These are phyloP conservation scores for Plantago rigida DNA, from an alignment of 305 asterid species.

Conservation along the genomic window DNA sequence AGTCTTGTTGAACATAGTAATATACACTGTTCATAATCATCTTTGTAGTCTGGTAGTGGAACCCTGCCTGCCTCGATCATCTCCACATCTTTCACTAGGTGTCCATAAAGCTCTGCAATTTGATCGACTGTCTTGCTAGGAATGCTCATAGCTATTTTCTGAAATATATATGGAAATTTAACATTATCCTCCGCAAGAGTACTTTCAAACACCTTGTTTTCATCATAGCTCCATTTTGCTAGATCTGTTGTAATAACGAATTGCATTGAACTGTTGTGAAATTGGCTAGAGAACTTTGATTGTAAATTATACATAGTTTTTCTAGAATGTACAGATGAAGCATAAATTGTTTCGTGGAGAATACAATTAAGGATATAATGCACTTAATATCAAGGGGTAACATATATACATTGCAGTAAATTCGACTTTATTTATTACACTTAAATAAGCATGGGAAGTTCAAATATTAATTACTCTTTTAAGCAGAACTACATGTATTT, in stretches of 20 bases:
- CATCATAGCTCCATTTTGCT: neutral
- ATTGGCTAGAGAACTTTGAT: too few relatives aligned
- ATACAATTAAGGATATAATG: too few relatives aligned
- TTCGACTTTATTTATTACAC: too few relatives aligned
- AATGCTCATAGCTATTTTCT: neutral
- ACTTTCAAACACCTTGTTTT: conserved; percentile 5
- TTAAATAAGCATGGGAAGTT: too few relatives aligned
- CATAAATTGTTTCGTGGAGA: too few relatives aligned
- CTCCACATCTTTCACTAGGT: neutral
- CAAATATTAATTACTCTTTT: too few relatives aligned
- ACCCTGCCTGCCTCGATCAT: neutral
- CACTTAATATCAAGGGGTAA: too few relatives aligned
- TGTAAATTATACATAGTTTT: too few relatives aligned
- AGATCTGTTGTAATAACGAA: neutral
- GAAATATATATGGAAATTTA: neutral
- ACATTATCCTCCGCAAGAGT: neutral
- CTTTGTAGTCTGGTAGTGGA: neutral
- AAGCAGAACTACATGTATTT: too few relatives aligned
- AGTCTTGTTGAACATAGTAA: neutral
- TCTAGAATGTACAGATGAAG: too few relatives aligned
- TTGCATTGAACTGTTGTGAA: neutral
- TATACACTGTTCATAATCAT: neutral
- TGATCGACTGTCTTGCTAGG: neutral
- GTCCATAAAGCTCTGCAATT: neutral
- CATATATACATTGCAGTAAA: too few relatives aligned